Conservation (phyloP, 176 grass and related monocot genomes). For the Puya raimondii region DNA sequence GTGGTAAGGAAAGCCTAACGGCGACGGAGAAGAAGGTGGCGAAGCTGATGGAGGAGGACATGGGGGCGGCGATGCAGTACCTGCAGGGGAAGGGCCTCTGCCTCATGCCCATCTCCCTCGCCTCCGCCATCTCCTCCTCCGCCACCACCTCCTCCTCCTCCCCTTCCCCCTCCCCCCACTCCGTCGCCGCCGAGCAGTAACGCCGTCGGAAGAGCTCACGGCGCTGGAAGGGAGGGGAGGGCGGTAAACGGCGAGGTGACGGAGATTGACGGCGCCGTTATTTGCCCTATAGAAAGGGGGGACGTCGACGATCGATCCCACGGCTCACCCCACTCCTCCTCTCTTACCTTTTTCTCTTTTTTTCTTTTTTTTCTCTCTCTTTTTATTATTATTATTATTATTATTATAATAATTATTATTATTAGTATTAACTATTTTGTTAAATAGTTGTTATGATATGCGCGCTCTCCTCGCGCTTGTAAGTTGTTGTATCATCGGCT, state of each 20-base stretch:
- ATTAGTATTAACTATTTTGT: neutral
- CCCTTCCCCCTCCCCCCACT: neutral
- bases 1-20: neutral
- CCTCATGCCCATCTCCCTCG: slow-evolving; percentile 78
- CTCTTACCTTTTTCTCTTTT: slow-evolving; percentile 9
- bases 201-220: too few relatives aligned
- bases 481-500: slow-evolving; percentile 14
- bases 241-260: slow-evolving; percentile 8
- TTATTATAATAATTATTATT: neutral
- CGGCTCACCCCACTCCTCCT: slow-evolving; percentile 7
- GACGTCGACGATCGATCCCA: slow-evolving; percentile 2
- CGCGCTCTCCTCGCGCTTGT: slow-evolving; percentile 9
- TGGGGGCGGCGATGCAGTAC: slow-evolving; percentile 69
- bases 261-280: neutral
- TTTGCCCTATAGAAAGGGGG: too few relatives aligned
- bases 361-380: too few relatives aligned
- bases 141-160: neutral
- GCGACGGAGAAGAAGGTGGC: slow-evolving; percentile 50
- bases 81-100: slow-evolving; percentile 79
- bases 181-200: neutral
- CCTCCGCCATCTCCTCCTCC: slow-evolving; percentile 42
- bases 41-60: slow-evolving; percentile 64
- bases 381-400: too few relatives aligned
- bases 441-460: slow-evolving; percentile 14
- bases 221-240: neutral